phyloP scores from a whole-genome alignment of 495 filamentous ascomycete genomes.

The Darksidea phi region DNA sequence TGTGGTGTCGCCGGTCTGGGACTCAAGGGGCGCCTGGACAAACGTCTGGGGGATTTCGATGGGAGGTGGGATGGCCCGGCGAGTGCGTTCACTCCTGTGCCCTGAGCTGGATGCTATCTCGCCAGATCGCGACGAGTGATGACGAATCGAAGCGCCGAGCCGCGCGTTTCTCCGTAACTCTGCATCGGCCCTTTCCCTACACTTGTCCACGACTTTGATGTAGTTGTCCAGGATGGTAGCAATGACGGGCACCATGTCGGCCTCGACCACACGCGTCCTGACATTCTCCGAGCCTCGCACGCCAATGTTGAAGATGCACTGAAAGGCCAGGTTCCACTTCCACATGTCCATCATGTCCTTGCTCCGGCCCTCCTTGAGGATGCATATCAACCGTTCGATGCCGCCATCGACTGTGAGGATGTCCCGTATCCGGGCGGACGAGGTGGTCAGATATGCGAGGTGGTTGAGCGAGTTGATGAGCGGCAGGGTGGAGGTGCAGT shows the following conservation, averaged over 20 bases:
- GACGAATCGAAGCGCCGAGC: constrained; percentile 37
- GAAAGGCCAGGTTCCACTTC: constrained; percentile 99
- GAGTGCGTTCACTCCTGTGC: constrained; percentile 40
- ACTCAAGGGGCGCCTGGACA: constrained; percentile 50
- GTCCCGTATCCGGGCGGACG: constrained; percentile 95
- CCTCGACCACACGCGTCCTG: constrained; percentile 91
- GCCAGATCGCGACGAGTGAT: constrained; percentile 37
- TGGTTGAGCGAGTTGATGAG: constrained; percentile 98
- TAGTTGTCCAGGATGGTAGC: constrained; percentile 99
- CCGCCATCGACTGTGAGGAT: constrained; percentile 98
- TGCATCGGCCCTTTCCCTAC: constrained; percentile 75
- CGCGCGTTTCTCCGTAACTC: constrained; percentile 53
- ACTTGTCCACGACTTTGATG: constrained; percentile 90
- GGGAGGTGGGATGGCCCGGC: constrained; percentile 68
- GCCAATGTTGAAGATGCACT: constrained; percentile 98
- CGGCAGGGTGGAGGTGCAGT: constrained; percentile 95
- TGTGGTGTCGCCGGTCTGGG: constrained; percentile 54
- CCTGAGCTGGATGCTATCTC: constrained; percentile 36
- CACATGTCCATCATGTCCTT: constrained; percentile 99
- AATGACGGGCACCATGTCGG: constrained; percentile 98
- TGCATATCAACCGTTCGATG: constrained; percentile 92
- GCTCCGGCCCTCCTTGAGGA: constrained; percentile 92
- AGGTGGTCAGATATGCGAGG: constrained; percentile 95
- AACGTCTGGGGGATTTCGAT: constrained; percentile 70
- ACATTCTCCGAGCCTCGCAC: constrained; percentile 93